phyloP scores from a whole-genome alignment of 768 basidiomycete species.

The Cystofilobasidium ferigula region DNA sequence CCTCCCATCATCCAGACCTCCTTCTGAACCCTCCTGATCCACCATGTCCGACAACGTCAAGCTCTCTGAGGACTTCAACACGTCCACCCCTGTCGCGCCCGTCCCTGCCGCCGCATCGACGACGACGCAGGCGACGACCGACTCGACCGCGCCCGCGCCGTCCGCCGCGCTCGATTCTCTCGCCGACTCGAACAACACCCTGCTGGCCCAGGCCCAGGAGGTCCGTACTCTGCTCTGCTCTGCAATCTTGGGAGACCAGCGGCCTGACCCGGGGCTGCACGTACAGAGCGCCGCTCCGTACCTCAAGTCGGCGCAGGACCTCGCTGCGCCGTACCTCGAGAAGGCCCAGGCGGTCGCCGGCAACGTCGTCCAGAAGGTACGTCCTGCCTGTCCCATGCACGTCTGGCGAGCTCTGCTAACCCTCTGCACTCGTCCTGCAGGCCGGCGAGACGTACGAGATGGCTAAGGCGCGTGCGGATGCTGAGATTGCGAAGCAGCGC shows the following conservation, averaged over 20 bases:
- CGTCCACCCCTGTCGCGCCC: too few relatives aligned
- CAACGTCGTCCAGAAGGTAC: neutral
- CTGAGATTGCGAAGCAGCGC: constrained; percentile 4
- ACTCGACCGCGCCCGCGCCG: neutral
- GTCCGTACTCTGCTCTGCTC: neutral
- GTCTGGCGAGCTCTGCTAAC: neutral
- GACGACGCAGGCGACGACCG: neutral
- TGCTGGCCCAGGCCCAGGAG: neutral
- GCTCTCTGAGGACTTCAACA: too few relatives aligned
- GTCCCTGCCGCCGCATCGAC: too few relatives aligned
- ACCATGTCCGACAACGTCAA: too few relatives aligned
- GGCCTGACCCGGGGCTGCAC: neutral
- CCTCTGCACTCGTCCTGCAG: neutral
- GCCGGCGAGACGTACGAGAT: neutral
- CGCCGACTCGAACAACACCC: neutral
- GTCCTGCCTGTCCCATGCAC: neutral
- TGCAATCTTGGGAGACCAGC: neutral
- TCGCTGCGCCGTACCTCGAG: constrained; percentile 14
- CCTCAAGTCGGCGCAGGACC: constrained; percentile 16
- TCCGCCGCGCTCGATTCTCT: neutral
- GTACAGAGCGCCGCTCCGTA: constrained; percentile 14
- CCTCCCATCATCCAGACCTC: neutral
- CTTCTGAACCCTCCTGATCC: too few relatives aligned
- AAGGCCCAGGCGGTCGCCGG: neutral
- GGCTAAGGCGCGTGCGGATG: neutral